Base-by-base conservation (phyloP, 495 filamentous ascomycete genomes). In the Xylaria cubensis region DNA sequence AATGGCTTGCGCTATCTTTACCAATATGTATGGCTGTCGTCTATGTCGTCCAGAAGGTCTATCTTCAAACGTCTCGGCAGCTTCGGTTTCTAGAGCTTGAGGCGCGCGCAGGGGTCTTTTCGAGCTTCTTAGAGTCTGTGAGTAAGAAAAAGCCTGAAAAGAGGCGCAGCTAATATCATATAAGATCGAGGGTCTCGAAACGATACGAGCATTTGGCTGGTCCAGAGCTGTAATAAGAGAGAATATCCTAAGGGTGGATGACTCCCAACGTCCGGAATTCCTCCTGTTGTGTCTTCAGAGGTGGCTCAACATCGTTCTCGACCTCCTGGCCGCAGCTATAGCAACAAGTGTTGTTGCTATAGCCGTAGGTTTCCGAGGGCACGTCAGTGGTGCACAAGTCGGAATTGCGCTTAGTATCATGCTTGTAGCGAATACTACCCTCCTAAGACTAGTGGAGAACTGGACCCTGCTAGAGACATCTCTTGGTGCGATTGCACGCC, bases 51-150 rank as follows among this genome's bases (percentile, higher is more conserved):
- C 88, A 91, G 69, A 80, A 77, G 10, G 82, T 85, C 76, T 91
- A 91, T 67, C 81, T 90, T 0, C 83, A 86, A 17, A 88, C 86
- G 1, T 88, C 86, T 0, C 84, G 87, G 6, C 89, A 91, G 71
- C 66, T 92, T 3, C 84, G 89, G 24, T 73, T 90, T 0, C 75
- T 92, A 2, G 89, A 90, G 67, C 80, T 90, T 3, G 87, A 90
- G 75, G 82, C 87, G 21, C 88, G 88, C 74, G 72, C 74, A 12
- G 63, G 39, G 0, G 67, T 78, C 3, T 72, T 73, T 10, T 84
- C 86, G 7, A 83, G 82, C 61, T 85, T 88, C 50, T 62, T 85
- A 24, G 87, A 88, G 59, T 82, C 82, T 1, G 76, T 86, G 17
- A 29, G 66, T 46, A 67, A 56, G 6, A 29, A 34, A 10, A 15